These are phyloP conservation scores for Flagelloscypha sp. DNA, from an alignment of 768 basidiomycete genomes.

Conservation along the genomic window DNA sequence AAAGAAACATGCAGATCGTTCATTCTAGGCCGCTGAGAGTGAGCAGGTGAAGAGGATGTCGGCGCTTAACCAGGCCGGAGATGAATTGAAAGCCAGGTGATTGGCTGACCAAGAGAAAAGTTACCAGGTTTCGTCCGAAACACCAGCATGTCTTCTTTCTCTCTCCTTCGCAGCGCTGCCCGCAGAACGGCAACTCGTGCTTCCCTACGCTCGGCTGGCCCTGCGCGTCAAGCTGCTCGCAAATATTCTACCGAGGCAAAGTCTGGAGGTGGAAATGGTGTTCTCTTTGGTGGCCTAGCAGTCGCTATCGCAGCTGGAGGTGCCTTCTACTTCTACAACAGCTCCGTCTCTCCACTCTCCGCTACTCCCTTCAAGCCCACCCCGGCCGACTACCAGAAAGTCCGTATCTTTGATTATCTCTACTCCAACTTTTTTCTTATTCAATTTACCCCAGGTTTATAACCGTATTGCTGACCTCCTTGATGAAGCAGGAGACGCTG, in stretches of 20 bases:
- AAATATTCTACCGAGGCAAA: constrained; percentile 53
- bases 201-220: constrained; percentile 38
- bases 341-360: constrained; percentile 42
- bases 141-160: constrained; percentile 47
- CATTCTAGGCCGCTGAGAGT: neutral
- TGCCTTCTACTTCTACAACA: constrained; percentile 52
- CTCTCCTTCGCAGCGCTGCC: too few species aligned
- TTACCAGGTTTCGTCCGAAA: neutral
- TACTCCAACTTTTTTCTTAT: constrained; percentile 4
- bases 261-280: constrained; percentile 49
- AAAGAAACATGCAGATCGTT: too few species aligned
- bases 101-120: neutral
- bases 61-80: neutral
- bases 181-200: constrained; percentile 28
- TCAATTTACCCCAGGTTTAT: constrained; percentile 59
- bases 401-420: constrained; percentile 17
- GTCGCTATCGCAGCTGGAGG: constrained; percentile 51
- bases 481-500: constrained; percentile 54
- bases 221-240: constrained; percentile 27
- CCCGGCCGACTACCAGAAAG: constrained; percentile 88
- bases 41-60: neutral
- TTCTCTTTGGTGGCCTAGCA: constrained; percentile 54
- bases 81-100: neutral
- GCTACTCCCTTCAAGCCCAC: constrained; percentile 55
- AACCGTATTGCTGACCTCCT: constrained; percentile 74